Evolutionary conservation across 768 basidiomycete species (phyloP).

Genomic region (Infundibulicybe gibba): DNA sequence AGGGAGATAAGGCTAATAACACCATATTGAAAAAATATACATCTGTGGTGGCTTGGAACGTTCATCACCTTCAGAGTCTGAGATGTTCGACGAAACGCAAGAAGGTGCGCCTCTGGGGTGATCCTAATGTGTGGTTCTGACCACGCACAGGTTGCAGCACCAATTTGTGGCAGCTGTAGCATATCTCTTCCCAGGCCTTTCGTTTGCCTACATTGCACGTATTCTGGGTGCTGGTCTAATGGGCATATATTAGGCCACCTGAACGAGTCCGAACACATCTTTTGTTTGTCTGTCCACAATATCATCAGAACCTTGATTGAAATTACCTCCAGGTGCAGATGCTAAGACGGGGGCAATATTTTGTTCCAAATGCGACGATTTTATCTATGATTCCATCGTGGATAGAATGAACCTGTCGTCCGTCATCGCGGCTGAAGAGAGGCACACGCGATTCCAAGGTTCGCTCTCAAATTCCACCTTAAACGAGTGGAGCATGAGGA

Average conservation of each 20-base stretch:
- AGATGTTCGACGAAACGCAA: slow-evolving; percentile 55
- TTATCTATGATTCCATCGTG: slow-evolving; percentile 58
- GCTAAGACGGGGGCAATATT: slow-evolving; percentile 70
- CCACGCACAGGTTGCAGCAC: slow-evolving; percentile 43
- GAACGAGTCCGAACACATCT: slow-evolving; percentile 50
- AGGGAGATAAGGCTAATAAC: slow-evolving; percentile 16
- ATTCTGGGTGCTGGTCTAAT: slow-evolving; percentile 64
- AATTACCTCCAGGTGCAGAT: slow-evolving; percentile 57
- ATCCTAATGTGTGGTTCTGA: background rate
- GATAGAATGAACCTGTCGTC: slow-evolving; percentile 42
- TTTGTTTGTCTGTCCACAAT: slow-evolving; percentile 46
- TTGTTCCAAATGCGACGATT: slow-evolving; percentile 72
- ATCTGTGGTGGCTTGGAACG: slow-evolving; percentile 53
- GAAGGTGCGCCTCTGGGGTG: slow-evolving; percentile 46
- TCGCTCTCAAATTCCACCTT: slow-evolving; percentile 1
- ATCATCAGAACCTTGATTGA: background rate
- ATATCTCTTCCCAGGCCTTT: slow-evolving; percentile 58
- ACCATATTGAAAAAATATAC: slow-evolving; percentile 47
- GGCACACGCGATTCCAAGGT: slow-evolving; percentile 60
- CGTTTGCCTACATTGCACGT: slow-evolving; percentile 70
- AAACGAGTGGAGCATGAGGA: background rate
- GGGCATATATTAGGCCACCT: slow-evolving; percentile 60
- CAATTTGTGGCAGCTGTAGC: slow-evolving; percentile 61
- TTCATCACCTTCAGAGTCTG: slow-evolving; percentile 40
- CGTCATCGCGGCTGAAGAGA: slow-evolving; percentile 55